A percentile compares a stretch with the other conserved stretches of the same genome.
Evolutionary conservation across 345 rosid genomes (phyloP).

Genomic region (Schrenkiella parvula): DNA sequence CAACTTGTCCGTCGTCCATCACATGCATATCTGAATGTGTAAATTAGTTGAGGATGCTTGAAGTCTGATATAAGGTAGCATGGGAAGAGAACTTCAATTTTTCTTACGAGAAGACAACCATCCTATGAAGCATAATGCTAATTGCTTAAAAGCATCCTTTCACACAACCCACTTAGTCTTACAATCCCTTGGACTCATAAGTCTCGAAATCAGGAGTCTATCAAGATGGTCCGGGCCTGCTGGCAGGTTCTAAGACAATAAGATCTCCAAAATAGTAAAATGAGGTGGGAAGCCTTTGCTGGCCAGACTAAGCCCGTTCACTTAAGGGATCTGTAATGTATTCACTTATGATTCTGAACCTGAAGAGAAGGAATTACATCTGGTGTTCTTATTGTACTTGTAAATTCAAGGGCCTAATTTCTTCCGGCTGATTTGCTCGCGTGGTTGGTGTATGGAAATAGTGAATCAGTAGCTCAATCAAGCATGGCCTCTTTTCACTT

Average conservation of each 20-base stretch:
- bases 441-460: neutral
- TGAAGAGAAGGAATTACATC: neutral
- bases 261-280: neutral
- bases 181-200: neutral
- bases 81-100: neutral
- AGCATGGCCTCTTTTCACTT: neutral
- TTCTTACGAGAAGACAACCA: neutral
- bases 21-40: neutral
- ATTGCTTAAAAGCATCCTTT: neutral
- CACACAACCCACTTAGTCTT: neutral
- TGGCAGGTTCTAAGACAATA: neutral
- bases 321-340: neutral
- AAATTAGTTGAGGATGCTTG: neutral
- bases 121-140: neutral
- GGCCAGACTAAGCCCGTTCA: neutral
- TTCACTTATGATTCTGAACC: neutral
- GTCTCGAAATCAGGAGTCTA: neutral
- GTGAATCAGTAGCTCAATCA: conserved; percentile 1
- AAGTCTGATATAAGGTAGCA: neutral
- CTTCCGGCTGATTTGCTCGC: neutral
- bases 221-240: neutral
- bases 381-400: neutral
- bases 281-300: neutral
- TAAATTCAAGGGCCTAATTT: neutral
- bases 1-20: neutral